phyloP scores from a whole-genome alignment of 805 yeast species.

The Kazachstania martiniae region DNA sequence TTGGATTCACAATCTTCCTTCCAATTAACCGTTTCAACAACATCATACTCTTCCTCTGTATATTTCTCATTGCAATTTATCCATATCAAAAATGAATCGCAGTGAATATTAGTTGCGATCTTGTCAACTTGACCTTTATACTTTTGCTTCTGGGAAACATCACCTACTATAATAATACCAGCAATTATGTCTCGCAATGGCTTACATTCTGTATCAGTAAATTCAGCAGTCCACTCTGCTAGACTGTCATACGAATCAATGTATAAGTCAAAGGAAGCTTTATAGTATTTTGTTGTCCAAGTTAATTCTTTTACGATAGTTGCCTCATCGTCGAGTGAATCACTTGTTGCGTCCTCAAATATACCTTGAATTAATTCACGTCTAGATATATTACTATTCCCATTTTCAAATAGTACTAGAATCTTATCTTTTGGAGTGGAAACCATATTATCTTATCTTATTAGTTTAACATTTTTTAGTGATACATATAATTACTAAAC shows the following conservation, averaged over 20 bases:
- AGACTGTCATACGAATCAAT: conserved; percentile 20
- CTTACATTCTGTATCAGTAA: conserved; percentile 26
- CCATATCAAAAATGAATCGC: conserved; percentile 3
- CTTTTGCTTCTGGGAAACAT: conserved; percentile 1
- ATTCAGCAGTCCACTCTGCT: conserved; percentile 32
- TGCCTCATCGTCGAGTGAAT: conserved; percentile 1
- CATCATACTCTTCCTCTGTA: neutral
- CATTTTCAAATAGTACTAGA: neutral
- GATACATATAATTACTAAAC: too few species aligned
- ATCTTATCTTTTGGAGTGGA: conserved; percentile 3
- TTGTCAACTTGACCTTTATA: neutral
- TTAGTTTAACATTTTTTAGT: too few species aligned
- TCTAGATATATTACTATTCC: neutral
- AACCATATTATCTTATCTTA: too few species aligned
- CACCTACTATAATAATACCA: conserved; percentile 34
- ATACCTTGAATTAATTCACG: neutral
- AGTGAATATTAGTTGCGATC: neutral
- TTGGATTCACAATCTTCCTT: conserved; percentile 2
- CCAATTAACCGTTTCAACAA: too few species aligned
- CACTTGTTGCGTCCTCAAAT: conserved; percentile 1
- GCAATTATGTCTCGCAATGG: conserved; percentile 36
- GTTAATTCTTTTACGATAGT: conserved; percentile 12
- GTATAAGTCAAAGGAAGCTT: conserved; percentile 21
- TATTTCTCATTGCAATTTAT: neutral
- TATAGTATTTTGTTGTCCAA: conserved; percentile 27